Evolutionary conservation across 805 yeast genomes (phyloP).

Genomic region (Metschnikowia santaceciliae): DNA sequence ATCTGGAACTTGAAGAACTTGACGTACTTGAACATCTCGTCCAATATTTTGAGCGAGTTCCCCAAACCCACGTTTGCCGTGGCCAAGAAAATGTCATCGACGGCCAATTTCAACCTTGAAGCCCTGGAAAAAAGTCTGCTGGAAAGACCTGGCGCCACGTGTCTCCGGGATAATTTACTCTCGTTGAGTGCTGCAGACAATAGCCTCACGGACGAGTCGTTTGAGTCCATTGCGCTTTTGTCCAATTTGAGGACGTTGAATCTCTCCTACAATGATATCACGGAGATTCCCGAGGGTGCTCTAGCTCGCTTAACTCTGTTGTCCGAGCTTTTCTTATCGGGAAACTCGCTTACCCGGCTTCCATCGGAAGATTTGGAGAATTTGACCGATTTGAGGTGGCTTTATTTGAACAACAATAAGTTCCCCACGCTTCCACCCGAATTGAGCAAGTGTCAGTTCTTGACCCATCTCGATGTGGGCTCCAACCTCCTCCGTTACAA

Average conservation of each 20-base stretch:
- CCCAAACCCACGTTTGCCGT: constrained; percentile 47
- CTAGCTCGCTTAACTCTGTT: constrained; percentile 53
- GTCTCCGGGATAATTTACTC: constrained; percentile 49
- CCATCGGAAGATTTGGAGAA: constrained; percentile 83
- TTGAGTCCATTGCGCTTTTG: constrained; percentile 61
- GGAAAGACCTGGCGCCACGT: constrained; percentile 1
- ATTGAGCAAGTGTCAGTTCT: constrained; percentile 57
- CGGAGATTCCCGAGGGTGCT: constrained; percentile 79
- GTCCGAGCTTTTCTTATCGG: constrained; percentile 70
- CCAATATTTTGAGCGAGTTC: constrained; percentile 60
- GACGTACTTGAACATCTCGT: constrained; percentile 62
- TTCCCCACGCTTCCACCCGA: constrained; percentile 88
- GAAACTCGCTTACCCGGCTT: constrained; percentile 71
- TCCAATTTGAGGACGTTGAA: constrained; percentile 60
- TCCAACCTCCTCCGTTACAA: constrained; percentile 88
- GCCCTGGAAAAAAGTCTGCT: not conserved
- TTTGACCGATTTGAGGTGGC: constrained; percentile 51
- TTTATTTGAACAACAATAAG: constrained; percentile 79
- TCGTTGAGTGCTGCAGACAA: constrained; percentile 75
- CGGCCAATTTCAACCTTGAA: constrained; percentile 12
- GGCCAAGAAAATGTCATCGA: constrained; percentile 30
- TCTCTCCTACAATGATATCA: constrained; percentile 76
- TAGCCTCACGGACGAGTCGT: constrained; percentile 70
- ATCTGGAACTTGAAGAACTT: constrained; percentile 61
- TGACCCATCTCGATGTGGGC: constrained; percentile 82